Conservation (phyloP, 2,329 filamentous ascomycete species). For the Leptographium radiaticola region DNA sequence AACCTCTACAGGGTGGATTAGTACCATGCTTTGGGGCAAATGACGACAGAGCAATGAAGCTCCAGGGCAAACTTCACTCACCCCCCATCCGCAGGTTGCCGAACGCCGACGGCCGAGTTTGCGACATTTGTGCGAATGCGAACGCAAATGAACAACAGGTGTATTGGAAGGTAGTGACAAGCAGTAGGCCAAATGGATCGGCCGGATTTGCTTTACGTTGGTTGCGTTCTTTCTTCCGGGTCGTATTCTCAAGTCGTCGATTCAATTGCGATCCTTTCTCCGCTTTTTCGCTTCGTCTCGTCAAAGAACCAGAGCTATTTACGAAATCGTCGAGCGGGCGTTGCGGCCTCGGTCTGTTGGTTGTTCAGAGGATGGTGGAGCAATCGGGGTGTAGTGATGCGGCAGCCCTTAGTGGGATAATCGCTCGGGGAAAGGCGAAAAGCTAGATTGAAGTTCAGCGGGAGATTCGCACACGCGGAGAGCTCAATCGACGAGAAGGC, state of each 20-base stretch:
- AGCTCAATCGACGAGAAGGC: background rate
- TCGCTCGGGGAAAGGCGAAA: background rate
- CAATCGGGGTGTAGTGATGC: background rate
- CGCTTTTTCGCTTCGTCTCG: background rate
- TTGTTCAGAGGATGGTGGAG: background rate
- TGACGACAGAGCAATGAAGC: constrained; percentile 6
- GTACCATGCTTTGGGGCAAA: background rate
- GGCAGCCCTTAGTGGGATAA: background rate
- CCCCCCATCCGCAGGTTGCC: constrained; percentile 87
- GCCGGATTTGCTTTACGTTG: background rate
- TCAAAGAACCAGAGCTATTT: background rate
- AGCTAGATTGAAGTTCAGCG: background rate
- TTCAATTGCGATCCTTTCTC: background rate
- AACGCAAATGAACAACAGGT: background rate
- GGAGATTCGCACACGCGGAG: background rate
- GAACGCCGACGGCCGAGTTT: constrained; percentile 85
- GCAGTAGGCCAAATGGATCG: constrained; percentile 12
- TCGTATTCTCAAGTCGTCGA: background rate
- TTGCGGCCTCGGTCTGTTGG: background rate
- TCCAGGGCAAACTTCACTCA: constrained; percentile 36
- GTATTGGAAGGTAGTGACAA: constrained; percentile 15
- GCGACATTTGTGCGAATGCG: constrained; percentile 51
- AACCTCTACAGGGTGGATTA: constrained; percentile 50
- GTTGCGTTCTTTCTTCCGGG: background rate
- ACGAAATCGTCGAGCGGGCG: background rate